Conservation (phyloP, 768 basidiomycete genomes). For the Hericium erinaceus region DNA sequence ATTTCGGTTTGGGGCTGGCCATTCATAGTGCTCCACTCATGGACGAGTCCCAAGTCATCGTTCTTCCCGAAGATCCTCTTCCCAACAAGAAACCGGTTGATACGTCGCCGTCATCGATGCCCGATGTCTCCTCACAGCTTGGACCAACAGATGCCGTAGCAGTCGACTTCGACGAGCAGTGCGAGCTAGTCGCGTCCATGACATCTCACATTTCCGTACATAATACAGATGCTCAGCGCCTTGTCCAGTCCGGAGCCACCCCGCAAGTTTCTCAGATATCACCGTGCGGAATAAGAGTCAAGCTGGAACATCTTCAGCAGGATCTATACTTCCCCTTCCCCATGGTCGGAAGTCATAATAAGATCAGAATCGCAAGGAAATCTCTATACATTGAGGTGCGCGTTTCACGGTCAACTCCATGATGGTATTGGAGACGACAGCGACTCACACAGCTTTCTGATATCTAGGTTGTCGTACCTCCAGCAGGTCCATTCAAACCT, state of each 20-base stretch:
- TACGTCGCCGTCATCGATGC: no score
- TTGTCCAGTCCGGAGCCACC: conserved; percentile 8
- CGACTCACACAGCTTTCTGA: conserved; percentile 14
- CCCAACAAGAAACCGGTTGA: not conserved
- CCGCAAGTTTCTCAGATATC: conserved; percentile 19
- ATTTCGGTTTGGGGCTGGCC: conserved; percentile 17
- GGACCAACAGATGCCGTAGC: not conserved
- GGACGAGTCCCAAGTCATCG: conserved; percentile 15
- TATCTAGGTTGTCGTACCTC: conserved; percentile 19
- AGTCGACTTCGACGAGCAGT: not conserved
- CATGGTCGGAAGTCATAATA: conserved; percentile 27
- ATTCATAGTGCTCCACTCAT: conserved; percentile 14
- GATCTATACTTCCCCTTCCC: conserved; percentile 35
- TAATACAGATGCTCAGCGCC: not conserved
- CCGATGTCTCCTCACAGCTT: not conserved
- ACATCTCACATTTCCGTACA: conserved; percentile 9
- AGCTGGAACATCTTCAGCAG: conserved; percentile 19
- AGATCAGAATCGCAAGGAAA: conserved; percentile 42
- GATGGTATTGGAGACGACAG: no score
- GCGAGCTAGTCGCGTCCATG: not conserved
- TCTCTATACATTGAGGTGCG: conserved; percentile 39
- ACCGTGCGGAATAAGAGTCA: conserved; percentile 24
- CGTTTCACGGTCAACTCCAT: not conserved
- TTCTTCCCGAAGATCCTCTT: conserved; percentile 11
- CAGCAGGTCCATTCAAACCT: conserved; percentile 11